Conservation (phyloP, 108 stramenopile genomes). For the Fragilaria crotonensis region DNA sequence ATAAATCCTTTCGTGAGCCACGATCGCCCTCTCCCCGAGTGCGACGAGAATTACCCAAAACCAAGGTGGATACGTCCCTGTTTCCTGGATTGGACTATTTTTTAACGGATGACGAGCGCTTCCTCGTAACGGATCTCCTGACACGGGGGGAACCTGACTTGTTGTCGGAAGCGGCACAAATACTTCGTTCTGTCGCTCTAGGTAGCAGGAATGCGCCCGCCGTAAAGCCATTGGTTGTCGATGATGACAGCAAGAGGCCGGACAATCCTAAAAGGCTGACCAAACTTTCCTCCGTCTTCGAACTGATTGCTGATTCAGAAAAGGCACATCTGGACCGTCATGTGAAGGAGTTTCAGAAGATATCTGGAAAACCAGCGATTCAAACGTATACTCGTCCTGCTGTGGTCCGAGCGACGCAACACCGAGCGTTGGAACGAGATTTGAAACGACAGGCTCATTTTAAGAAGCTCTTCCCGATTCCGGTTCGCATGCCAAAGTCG, state of each 20-base stretch:
- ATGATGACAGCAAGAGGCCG: not conserved
- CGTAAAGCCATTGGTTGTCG: not conserved
- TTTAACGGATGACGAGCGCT: slow-evolving; percentile 63
- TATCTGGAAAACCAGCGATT: not conserved
- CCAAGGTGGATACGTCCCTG: slow-evolving; percentile 47
- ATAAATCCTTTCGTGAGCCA: not conserved
- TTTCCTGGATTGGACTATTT: slow-evolving; percentile 66
- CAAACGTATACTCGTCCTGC: not conserved
- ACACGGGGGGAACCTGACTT: slow-evolving; percentile 39
- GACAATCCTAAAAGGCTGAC: not conserved
- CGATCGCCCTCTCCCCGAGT: not conserved
- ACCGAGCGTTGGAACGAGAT: slow-evolving; percentile 10
- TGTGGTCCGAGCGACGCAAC: not conserved
- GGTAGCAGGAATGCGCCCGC: slow-evolving; percentile 2
- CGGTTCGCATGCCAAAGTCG: slow-evolving; percentile 63
- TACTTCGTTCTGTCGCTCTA: slow-evolving; percentile 40
- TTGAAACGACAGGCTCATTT: slow-evolving; percentile 8
- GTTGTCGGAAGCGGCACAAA: slow-evolving; percentile 67
- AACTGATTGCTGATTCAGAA: slow-evolving; percentile 24
- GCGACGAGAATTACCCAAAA: not conserved
- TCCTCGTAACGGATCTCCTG: slow-evolving; percentile 61
- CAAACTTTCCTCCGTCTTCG: slow-evolving; percentile 11
- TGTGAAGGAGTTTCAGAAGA: not conserved
- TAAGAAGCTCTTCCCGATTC: slow-evolving; percentile 48
- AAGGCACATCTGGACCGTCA: slow-evolving; percentile 6